Evolutionary conservation across 2,329 filamentous ascomycete genomes (phyloP).

Genomic region (Decorospora gaudefroyi): DNA sequence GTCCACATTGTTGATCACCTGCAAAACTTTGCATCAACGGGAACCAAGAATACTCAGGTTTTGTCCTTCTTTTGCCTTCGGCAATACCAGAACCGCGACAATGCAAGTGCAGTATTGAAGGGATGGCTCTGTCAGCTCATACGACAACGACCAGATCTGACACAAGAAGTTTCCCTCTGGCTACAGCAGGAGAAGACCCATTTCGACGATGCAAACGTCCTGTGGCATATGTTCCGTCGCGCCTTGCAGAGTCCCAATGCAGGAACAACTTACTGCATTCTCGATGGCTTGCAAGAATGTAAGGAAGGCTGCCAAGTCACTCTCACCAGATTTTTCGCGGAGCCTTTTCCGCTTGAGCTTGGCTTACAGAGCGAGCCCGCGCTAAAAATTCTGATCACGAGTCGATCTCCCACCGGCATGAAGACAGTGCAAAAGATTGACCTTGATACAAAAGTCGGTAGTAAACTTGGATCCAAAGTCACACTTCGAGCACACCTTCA

Average conservation of each 20-base stretch:
- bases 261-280: neutral
- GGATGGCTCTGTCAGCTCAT: constrained; percentile 1
- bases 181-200: no score
- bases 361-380: neutral
- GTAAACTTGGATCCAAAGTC: neutral
- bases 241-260: neutral
- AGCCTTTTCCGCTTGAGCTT: neutral
- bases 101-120: neutral
- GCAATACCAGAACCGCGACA: neutral
- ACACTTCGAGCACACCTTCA: no score
- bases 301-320: neutral
- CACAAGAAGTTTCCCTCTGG: neutral
- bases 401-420: neutral
- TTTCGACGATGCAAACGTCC: neutral
- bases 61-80: constrained; percentile 2
- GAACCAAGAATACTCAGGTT: neutral
- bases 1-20: neutral
- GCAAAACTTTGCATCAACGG: neutral
- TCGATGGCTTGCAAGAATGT: constrained; percentile 1
- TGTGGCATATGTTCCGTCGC: neutral
- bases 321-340: neutral
- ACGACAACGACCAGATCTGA: constrained; percentile 1
- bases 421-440: neutral
- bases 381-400: neutral
- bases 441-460: neutral